Percentiles rank a stretch among this genome's conserved stretches.
phyloP scores from a whole-genome alignment of 306 rosid genomes.

The Quercus gilva region DNA sequence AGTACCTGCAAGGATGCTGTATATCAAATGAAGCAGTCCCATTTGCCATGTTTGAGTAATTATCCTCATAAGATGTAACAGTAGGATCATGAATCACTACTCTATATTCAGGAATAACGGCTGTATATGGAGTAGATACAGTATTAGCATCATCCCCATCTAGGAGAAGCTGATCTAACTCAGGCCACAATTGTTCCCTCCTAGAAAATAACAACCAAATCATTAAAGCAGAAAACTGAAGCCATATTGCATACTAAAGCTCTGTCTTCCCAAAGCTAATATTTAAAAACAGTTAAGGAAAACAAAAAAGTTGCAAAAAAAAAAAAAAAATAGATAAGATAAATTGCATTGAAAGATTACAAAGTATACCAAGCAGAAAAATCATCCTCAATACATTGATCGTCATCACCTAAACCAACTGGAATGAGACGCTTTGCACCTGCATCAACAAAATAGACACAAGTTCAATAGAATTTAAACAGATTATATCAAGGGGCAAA shows the following conservation, averaged over 20 bases:
- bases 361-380: slow-evolving; percentile 69
- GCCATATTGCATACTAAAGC: slow-evolving; percentile 9
- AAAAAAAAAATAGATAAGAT: not conserved
- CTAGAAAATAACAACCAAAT: slow-evolving; percentile 37
- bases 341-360: not conserved
- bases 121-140: slow-evolving; percentile 75
- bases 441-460: slow-evolving; percentile 25
- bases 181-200: slow-evolving; percentile 84
- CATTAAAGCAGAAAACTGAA: slow-evolving; percentile 16
- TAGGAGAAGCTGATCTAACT: slow-evolving; percentile 72
- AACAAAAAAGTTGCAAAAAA: not conserved
- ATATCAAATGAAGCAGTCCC: slow-evolving; percentile 65
- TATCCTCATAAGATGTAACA: slow-evolving; percentile 33
- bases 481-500: not conserved
- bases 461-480: not conserved
- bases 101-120: slow-evolving; percentile 68
- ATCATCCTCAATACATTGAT: slow-evolving; percentile 88
- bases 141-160: slow-evolving; percentile 66
- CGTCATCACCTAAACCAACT: slow-evolving; percentile 82
- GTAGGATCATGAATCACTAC: slow-evolving; percentile 64
- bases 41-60: slow-evolving; percentile 41
- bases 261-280: not conserved
- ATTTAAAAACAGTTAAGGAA: not conserved
- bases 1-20: slow-evolving; percentile 91
- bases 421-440: slow-evolving; percentile 78